Conservation (phyloP, 148 eudicot species). For the Suaeda aralocaspica region DNA sequence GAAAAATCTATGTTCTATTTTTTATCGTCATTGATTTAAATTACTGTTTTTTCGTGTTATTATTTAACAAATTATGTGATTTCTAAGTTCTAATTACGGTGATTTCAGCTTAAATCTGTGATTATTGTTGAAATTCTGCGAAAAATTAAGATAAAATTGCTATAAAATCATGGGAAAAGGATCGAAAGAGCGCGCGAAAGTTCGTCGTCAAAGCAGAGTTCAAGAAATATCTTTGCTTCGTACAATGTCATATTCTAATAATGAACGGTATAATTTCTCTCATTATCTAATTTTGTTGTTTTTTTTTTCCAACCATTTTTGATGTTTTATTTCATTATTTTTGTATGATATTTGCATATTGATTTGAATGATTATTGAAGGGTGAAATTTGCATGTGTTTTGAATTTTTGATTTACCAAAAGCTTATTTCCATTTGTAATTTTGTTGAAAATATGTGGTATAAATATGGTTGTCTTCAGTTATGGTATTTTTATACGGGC, state of each 20-base stretch:
- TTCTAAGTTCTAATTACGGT: neutral
- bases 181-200: constrained; percentile 50
- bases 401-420: neutral
- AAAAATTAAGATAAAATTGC: neutral
- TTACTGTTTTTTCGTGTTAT: neutral
- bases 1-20: no score
- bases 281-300: neutral
- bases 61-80: neutral
- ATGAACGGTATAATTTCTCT: constrained; percentile 50
- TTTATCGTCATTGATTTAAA: neutral
- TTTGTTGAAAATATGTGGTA: neutral
- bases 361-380: neutral
- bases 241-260: constrained; percentile 78
- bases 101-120: neutral
- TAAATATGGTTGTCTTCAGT: no score
- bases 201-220: constrained; percentile 69
- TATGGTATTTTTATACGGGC: no score
- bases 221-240: constrained; percentile 85
- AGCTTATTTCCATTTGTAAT: neutral
- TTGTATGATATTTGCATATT: neutral
- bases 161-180: constrained; percentile 33
- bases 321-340: neutral
- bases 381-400: neutral
- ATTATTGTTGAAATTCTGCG: neutral
- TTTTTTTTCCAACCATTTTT: neutral